Evolutionary conservation across 805 yeast species (phyloP).

Genomic region (Saturnispora zaruensis): DNA sequence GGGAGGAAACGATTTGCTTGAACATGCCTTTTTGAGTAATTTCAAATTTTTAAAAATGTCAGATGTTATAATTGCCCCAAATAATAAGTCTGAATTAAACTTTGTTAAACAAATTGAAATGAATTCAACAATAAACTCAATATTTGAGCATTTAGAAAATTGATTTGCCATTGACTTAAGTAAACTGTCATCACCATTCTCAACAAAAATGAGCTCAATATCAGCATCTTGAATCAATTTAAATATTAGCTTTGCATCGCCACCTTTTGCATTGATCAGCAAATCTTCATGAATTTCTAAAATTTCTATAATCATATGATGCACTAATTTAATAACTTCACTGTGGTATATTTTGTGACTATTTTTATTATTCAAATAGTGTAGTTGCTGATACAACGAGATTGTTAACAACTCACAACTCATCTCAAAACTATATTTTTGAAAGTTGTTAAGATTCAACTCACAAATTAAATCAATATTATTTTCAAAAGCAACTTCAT

Average conservation of each 20-base stretch:
- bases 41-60: slow-evolving; percentile 4
- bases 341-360: background rate
- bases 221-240: slow-evolving; percentile 11
- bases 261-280: background rate
- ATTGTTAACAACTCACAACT: slow-evolving; percentile 3
- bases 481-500: background rate
- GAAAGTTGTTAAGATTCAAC: background rate
- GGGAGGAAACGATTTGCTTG: slow-evolving; percentile 3
- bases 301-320: background rate
- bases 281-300: background rate
- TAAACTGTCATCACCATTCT: background rate
- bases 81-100: slow-evolving; percentile 8
- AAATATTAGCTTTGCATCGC: slow-evolving; percentile 7
- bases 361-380: slow-evolving; percentile 1
- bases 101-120: slow-evolving; percentile 6
- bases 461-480: slow-evolving; percentile 1
- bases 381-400: slow-evolving; percentile 6
- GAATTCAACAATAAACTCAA: slow-evolving; percentile 5
- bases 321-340: background rate
- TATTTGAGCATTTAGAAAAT: background rate
- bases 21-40: slow-evolving; percentile 1
- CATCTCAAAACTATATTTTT: background rate
- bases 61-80: slow-evolving; percentile 7
- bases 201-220: slow-evolving; percentile 8
- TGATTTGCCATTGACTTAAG: slow-evolving; percentile 4